These are phyloP conservation scores for Podospora comata DNA, from an alignment of 495 filamentous ascomycete species.

Conservation along the genomic window DNA sequence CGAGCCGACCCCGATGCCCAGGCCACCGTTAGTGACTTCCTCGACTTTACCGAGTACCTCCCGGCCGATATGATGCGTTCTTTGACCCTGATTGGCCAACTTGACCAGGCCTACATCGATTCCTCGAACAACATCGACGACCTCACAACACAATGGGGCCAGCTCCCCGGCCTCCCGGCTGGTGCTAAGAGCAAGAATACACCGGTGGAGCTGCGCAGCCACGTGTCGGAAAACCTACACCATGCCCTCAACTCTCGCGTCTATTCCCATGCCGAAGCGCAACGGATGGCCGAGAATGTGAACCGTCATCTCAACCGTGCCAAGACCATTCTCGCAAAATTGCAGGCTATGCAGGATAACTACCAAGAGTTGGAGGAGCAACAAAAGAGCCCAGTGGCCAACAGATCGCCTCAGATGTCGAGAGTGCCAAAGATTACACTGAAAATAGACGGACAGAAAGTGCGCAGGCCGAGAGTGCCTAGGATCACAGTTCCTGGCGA, in stretches of 20 bases:
- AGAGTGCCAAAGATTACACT: constrained; percentile 62
- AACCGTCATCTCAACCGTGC: constrained; percentile 75
- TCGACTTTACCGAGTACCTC: constrained; percentile 95
- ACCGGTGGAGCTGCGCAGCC: constrained; percentile 59
- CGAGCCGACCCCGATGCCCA: constrained; percentile 85
- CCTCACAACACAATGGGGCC: constrained; percentile 69
- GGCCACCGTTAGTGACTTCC: constrained; percentile 88
- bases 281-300: constrained; percentile 71
- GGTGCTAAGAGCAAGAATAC: constrained; percentile 40
- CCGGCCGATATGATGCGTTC: constrained; percentile 90
- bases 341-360: constrained; percentile 66
- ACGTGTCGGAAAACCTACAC: constrained; percentile 71
- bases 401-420: constrained; percentile 54
- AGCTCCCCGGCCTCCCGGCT: constrained; percentile 57
- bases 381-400: constrained; percentile 50
- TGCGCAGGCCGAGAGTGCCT: constrained; percentile 39
- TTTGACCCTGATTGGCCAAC: constrained; percentile 78
- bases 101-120: constrained; percentile 68
- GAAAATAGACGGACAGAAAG: constrained; percentile 56
- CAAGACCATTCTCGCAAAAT: constrained; percentile 73
- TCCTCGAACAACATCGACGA: constrained; percentile 66
- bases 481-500: constrained; percentile 57
- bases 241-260: constrained; percentile 72
- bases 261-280: constrained; percentile 77
- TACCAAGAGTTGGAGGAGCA: constrained; percentile 50